Conservation (phyloP, 1,284 basidiomycete species). For the Agroathelia rolfsii region DNA sequence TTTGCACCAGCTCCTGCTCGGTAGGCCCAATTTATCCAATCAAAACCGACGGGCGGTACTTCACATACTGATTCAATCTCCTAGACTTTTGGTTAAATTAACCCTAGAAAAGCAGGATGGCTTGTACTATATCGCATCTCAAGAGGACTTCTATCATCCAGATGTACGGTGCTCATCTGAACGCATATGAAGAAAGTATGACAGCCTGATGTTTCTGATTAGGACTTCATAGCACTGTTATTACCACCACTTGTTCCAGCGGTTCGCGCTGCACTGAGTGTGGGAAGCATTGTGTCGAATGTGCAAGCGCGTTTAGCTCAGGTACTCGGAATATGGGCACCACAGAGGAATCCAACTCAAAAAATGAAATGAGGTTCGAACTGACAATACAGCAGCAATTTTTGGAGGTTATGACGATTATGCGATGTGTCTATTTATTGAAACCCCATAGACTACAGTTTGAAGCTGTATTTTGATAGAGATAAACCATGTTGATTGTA, state of each 20-base stretch:
- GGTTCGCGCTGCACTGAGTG: not conserved
- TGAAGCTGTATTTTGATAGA: no score
- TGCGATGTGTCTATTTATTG: no score
- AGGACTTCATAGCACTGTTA: slow-evolving; percentile 1
- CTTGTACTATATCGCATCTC: slow-evolving; percentile 9
- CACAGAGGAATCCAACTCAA: no score
- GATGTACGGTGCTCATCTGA: slow-evolving; percentile 12
- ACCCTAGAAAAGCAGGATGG: slow-evolving; percentile 13
- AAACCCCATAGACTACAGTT: no score
- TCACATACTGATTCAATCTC: not conserved
- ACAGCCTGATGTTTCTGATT: no score
- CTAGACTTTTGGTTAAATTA: slow-evolving; percentile 17
- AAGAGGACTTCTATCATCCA: slow-evolving; percentile 17
- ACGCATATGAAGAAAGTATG: not conserved
- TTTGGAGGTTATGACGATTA: no score
- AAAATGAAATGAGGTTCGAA: no score
- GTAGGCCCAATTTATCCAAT: slow-evolving; percentile 6
- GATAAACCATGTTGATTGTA: no score
- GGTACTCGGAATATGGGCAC: not conserved
- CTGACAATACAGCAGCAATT: no score
- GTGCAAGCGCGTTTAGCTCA: not conserved
- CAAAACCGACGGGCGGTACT: not conserved
- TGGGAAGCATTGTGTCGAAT: not conserved
- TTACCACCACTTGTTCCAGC: slow-evolving; percentile 1
- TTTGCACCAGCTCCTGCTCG: slow-evolving; percentile 13